Percentiles rank a stretch among this genome's conserved stretches.
Evolutionary conservation across 2,329 filamentous ascomycete species (phyloP).

Genomic region (Pseudopyricularia javanii): DNA sequence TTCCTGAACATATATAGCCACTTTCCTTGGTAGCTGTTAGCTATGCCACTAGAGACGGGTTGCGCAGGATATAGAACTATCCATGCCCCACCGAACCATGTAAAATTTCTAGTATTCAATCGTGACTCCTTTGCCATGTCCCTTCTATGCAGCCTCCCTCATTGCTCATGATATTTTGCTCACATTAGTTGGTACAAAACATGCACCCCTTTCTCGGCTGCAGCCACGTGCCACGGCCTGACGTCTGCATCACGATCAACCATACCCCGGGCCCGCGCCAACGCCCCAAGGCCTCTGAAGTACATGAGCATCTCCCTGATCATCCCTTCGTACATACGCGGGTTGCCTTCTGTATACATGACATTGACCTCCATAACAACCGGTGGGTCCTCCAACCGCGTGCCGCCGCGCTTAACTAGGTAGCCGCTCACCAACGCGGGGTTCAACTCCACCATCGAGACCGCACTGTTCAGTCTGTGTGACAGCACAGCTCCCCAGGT

Average conservation of each 20-base stretch:
- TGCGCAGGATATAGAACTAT: no score
- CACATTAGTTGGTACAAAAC: constrained; percentile 54
- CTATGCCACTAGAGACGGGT: neutral
- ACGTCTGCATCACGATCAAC: constrained; percentile 45
- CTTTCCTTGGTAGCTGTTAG: neutral
- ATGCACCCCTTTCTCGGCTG: constrained; percentile 55
- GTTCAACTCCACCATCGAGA: constrained; percentile 37
- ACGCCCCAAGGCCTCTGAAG: constrained; percentile 55
- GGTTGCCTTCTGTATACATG: constrained; percentile 41
- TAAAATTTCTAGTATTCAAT: neutral
- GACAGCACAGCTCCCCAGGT: constrained; percentile 63
- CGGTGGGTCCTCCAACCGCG: constrained; percentile 43
- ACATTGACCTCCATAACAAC: constrained; percentile 52
- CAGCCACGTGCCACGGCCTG: constrained; percentile 69
- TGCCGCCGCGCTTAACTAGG: constrained; percentile 50
- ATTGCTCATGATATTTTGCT: constrained; percentile 8
- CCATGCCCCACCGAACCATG: no score
- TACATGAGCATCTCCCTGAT: constrained; percentile 58
- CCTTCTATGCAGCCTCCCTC: neutral
- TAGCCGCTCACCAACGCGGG: constrained; percentile 53
- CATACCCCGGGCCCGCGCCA: constrained; percentile 56
- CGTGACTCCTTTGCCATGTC: neutral
- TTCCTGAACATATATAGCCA: no score
- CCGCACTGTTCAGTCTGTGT: constrained; percentile 46
- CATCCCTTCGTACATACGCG: constrained; percentile 47